Base-by-base conservation (phyloP, 495 filamentous ascomycete genomes). In the Ascodesmis nigricans region DNA sequence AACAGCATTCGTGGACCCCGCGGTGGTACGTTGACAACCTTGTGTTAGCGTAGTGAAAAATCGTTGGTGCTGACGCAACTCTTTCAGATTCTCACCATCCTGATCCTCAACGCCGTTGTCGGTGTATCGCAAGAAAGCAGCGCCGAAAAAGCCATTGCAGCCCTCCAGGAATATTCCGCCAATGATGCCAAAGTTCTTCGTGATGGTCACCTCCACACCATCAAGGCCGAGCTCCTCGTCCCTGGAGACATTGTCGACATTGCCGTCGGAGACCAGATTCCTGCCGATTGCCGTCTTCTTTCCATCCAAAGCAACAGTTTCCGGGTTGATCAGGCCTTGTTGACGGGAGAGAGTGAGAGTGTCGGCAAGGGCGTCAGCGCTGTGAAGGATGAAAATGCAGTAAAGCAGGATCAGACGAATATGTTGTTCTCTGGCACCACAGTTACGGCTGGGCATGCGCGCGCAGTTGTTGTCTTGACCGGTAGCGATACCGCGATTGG, bases 391-490 rank as follows among this genome's bases (percentile, higher is more conserved):
- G 56, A 64, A 15, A 68, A 77, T 54, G 83, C 87, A 16, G 90
- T 99, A 34, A 84, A 91, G 58, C 90, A 99, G 58, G 90, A 99
- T 53, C 84, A 93, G 58, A 60, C 73, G 57, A 99, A 95, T 55
- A 92, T 91, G 69, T 66, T 99, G 13, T 99, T 99, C 58, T 99
- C 90, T 13, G 90, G 90, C 42, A 99, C 90, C 5, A 95, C 90
- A 0, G 81, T 99, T 3, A 82, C 91, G 15, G 91, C 78, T 44
- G 90, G 90, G 24, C 76, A 83, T 57, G 90, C 90, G 27, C 83
- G 71, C 47, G 90, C 90, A 28, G 56, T 95, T 15, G 90, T 99
- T 3, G 83, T 83, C 39, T 57, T 91, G 49, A 99, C 90, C 30
- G 90, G 90, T 42, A 65, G 69, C 7, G 75, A 71, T 36, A 99